These are phyloP conservation scores for Blastobotrys capitulatus DNA, from an alignment of 1,139 yeast genomes.

Conservation along the genomic window DNA sequence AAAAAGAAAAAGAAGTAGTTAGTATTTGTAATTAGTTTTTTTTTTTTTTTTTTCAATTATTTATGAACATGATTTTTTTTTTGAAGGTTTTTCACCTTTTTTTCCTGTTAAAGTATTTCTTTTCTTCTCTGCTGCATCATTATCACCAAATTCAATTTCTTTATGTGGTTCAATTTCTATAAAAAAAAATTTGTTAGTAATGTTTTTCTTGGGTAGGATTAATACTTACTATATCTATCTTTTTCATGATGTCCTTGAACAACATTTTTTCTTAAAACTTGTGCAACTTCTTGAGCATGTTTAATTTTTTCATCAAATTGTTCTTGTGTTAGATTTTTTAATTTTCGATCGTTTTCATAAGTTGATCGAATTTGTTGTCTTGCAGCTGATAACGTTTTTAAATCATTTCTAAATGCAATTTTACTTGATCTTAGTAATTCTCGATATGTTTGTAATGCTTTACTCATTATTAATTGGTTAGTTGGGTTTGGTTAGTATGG, in stretches of 20 bases:
- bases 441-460: slow-evolving; percentile 49
- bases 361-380: slow-evolving; percentile 59
- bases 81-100: slow-evolving; percentile 3
- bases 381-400: slow-evolving; percentile 45
- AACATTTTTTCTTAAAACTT: slow-evolving; percentile 61
- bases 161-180: slow-evolving; percentile 61
- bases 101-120: slow-evolving; percentile 12
- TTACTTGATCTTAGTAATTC: slow-evolving; percentile 65
- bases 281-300: slow-evolving; percentile 64
- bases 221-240: slow-evolving; percentile 30
- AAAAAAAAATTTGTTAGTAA: slow-evolving; percentile 6
- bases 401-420: slow-evolving; percentile 58
- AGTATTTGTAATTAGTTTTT: too few relatives aligned
- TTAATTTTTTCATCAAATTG: slow-evolving; percentile 43
- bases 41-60: neutral
- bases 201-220: neutral
- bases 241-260: slow-evolving; percentile 69
- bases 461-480: too few relatives aligned
- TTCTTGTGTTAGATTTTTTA: slow-evolving; percentile 36
- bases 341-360: slow-evolving; percentile 34
- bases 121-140: slow-evolving; percentile 48
- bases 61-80: slow-evolving; percentile 1
- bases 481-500: too few relatives aligned
- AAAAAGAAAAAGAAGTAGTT: slow-evolving; percentile 12
- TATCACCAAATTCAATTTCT: slow-evolving; percentile 86